A percentile compares a stretch with the other conserved stretches of the same genome.
Evolutionary conservation across 2,329 filamentous ascomycete genomes (phyloP).

Genomic region (Dothistroma pini): DNA sequence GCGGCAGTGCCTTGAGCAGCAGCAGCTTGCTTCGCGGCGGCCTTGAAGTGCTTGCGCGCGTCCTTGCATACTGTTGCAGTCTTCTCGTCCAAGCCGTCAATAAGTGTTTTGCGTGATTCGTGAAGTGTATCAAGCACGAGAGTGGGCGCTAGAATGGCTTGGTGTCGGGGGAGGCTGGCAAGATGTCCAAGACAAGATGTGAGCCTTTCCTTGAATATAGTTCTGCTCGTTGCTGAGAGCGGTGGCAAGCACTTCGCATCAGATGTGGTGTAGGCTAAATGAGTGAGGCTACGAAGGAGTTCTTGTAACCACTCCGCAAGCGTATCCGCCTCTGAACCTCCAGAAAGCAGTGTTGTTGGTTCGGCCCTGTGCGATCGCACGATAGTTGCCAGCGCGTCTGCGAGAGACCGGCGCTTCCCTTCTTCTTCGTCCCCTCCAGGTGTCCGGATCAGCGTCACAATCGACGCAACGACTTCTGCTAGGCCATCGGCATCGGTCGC

Average conservation of each 20-base stretch:
- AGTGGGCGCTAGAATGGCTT: conserved; percentile 21
- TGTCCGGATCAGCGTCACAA: conserved; percentile 48
- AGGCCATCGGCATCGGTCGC: conserved; percentile 52
- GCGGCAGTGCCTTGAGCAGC: conserved; percentile 22
- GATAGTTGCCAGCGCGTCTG: conserved; percentile 51
- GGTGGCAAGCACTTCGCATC: conserved; percentile 29
- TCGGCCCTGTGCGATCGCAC: conserved; percentile 39
- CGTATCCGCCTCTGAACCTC: conserved; percentile 22
- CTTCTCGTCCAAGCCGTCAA: conserved; percentile 15
- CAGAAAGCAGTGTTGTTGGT: conserved; percentile 25
- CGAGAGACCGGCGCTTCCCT: conserved; percentile 49
- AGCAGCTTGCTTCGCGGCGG: conserved; percentile 18
- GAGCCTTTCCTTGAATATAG: conserved; percentile 53
- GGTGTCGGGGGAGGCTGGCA: conserved; percentile 33
- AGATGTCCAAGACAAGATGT: conserved; percentile 54
- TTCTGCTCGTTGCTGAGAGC: conserved; percentile 46
- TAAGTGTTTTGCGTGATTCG: conserved; percentile 13
- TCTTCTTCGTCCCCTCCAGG: conserved; percentile 49
- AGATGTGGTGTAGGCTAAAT: conserved; percentile 16
- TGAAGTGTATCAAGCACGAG: conserved; percentile 20
- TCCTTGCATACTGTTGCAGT: conserved; percentile 17
- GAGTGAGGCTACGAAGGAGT: conserved; percentile 28
- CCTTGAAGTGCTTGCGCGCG: conserved; percentile 22
- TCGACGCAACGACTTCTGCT: conserved; percentile 51
- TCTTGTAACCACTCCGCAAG: conserved; percentile 27